Evolutionary conservation across 139 green algal species (phyloP), one percentile per base, ranked within the genome.

Genomic region (Nannochloris sp.): DNA sequence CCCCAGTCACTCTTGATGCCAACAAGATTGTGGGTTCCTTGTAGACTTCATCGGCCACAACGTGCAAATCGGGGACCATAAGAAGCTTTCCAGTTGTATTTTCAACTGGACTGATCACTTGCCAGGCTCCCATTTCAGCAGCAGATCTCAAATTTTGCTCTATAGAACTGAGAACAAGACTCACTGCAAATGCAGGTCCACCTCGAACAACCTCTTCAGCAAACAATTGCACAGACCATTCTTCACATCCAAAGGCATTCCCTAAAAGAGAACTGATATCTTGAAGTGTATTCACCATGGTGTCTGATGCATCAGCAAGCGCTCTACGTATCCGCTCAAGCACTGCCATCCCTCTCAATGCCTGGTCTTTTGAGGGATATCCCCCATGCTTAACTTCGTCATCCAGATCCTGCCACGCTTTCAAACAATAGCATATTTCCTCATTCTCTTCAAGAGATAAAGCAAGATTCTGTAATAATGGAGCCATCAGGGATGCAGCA

Each of bases 401-500:
- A 14, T 88, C 86, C 67, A 95, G 84, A 30, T 81, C 85, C 26
- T 80, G 72, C 84, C 89, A 89, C 13, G 85, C 85, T 74, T 95
- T 94, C 31, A 98, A 79, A 80, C 89, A 96, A 83, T 91, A 97
- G 76, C 86, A 89, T 33, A 98, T 67, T 80, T 99, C 93, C 79
- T 96, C 87, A 68, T 99, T 99, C 73, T 95, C 78, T 8, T 85
- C 89, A 48, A 82, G 66, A 49, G 79, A 89, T 28, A 99, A 84
- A n/a, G 69, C 80, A 66, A 98, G 83, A 78, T 98, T 98, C 80
- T 97, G 86, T 59, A 98, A 79, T 70, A 96, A 79, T 20, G 95
- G 92, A 8, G 61, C 77, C 61, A 97, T 87, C 49, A 96, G 80
- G 20, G 87, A 73, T 53, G 89, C 81, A 10, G 85, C 83, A 23